phyloP scores from a whole-genome alignment of 805 yeast species.

The Suhomyces sp. region DNA sequence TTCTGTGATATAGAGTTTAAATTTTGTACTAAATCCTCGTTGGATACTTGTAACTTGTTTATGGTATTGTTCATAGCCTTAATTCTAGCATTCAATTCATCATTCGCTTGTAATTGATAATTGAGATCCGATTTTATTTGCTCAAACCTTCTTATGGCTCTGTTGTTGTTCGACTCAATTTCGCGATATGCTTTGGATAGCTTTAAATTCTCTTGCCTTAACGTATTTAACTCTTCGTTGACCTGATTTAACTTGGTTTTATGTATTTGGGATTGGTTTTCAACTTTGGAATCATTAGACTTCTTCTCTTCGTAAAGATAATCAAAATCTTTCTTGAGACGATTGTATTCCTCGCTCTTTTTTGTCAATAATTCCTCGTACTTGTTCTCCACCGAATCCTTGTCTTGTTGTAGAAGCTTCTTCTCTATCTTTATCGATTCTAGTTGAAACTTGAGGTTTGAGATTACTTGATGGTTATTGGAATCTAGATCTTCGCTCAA shows the following conservation, averaged over 20 bases:
- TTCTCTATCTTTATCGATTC: constrained; percentile 34
- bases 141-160: constrained; percentile 27
- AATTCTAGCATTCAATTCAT: constrained; percentile 40
- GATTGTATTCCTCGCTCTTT: constrained; percentile 33
- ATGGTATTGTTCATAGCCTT: constrained; percentile 26
- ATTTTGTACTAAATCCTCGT: constrained; percentile 29
- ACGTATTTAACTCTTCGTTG: constrained; percentile 16
- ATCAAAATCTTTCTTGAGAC: constrained; percentile 37
- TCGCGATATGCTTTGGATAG: constrained; percentile 14
- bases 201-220: constrained; percentile 19
- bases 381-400: constrained; percentile 19
- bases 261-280: constrained; percentile 31
- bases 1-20: constrained; percentile 27
- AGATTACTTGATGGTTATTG: constrained; percentile 18
- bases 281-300: constrained; percentile 29
- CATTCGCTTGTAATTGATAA: constrained; percentile 32
- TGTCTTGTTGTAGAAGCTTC: constrained; percentile 27
- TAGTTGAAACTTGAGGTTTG: constrained; percentile 34
- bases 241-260: constrained; percentile 17
- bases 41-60: constrained; percentile 28
- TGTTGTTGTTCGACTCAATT: constrained; percentile 21
- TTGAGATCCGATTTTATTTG: constrained; percentile 36
- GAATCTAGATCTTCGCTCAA: constrained; percentile 12
- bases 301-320: constrained; percentile 35
- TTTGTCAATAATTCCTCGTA: constrained; percentile 29